Evolutionary conservation across 2,329 filamentous ascomycete species (phyloP), one percentile per base, ranked within the genome.

Genomic region (Tolypocladium amazonense): DNA sequence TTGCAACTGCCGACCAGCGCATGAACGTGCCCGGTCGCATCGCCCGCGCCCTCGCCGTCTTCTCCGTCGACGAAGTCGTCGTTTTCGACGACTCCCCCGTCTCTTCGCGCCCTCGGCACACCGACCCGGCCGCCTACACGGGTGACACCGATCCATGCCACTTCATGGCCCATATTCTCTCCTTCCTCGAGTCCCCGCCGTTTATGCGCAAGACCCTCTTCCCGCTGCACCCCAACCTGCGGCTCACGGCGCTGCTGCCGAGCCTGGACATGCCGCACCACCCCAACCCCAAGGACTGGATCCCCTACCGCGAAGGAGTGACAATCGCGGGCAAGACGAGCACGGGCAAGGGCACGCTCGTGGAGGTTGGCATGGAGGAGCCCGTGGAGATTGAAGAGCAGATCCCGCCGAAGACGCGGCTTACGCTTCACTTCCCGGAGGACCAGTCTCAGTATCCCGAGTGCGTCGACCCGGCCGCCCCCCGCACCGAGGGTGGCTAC

Each of bases 261-360:
- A 89, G 84, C 67, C 76, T 95, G 60, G 91, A 95, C 70, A 90
- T 94, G 81, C 91, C 91, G 20, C 89, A 93, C 71, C 91, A 96
- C 72, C 79, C 92, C 11, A 82, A 88, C 63, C 81, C 82, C 18
- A 83, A 88, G 58, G 90, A 95, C 68, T 92, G 88, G 85, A 85
- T 90, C 63, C 82, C 83, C 20, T 96, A 90, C 70, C 84, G 90
- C 27, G 91, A 95, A 69, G 91, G 90, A 6, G 84, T 93, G 33
- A 86, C 88, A 0, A 67, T 87, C 2, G 71, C 77, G 4, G 77
- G 75, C 5, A 73, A 72, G 67, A 72, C 63, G 70, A 78, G 58
- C 67, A 74, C 64, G 62, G 75, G 75, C 64, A 68, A 66, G 37
- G 71, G 80, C 76, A 85, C 83, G 15, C 72, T 82, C 27, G 83